Evolutionary conservation across 108 stramenopile genomes (phyloP).

Genomic region (Skeletonema costatum): DNA sequence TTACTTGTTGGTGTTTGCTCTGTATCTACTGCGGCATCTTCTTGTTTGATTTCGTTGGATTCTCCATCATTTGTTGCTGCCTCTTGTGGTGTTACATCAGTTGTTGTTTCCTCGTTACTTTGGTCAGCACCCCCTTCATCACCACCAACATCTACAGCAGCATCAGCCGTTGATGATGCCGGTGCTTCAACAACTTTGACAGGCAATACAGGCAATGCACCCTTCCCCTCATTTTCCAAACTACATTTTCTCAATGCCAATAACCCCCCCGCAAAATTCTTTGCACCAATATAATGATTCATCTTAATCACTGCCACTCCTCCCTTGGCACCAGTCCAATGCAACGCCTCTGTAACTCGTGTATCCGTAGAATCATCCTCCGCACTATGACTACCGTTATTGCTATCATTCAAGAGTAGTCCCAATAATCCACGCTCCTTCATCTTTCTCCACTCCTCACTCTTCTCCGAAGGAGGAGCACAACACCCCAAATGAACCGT

Average conservation of each 20-base stretch:
- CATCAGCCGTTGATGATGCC: not conserved
- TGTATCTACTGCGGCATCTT: not conserved
- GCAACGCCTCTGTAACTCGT: not conserved
- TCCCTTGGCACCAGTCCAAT: conserved; percentile 27
- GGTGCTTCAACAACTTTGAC: not conserved
- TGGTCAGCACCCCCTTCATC: not conserved
- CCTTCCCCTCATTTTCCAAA: conserved; percentile 1
- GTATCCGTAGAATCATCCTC: not conserved
- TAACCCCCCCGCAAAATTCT: conserved; percentile 41
- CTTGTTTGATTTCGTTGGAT: not conserved
- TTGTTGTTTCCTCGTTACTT: not conserved
- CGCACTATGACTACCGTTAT: not conserved
- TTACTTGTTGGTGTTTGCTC: not conserved
- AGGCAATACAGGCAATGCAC: not conserved
- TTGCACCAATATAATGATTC: conserved; percentile 25
- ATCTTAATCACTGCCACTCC: conserved; percentile 41
- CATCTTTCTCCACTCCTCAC: conserved; percentile 16
- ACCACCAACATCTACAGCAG: not conserved
- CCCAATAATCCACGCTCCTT: conserved; percentile 32
- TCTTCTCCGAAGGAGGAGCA: not conserved
- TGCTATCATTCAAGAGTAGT: not conserved
- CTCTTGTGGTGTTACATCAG: not conserved
- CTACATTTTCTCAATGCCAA: conserved; percentile 5
- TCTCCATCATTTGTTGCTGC: not conserved
- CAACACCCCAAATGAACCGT: conserved; percentile 47